A percentile compares a stretch with the other conserved stretches of the same genome.
phyloP scores from a whole-genome alignment of 2,329 filamentous ascomycete species.

The Colletotrichum cuscutae region DNA sequence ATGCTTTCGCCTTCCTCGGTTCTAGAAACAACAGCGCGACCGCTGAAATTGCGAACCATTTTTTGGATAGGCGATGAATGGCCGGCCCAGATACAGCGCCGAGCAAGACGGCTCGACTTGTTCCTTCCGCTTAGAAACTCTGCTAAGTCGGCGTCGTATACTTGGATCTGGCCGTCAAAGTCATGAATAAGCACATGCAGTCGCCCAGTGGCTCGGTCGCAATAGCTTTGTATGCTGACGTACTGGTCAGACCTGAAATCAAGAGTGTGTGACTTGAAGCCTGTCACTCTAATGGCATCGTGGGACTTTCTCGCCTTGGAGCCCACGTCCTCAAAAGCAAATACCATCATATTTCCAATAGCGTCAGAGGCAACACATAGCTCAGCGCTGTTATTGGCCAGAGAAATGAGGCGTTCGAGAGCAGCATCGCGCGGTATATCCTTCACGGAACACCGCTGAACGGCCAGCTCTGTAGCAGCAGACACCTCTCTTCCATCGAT shows the following conservation, averaged over 20 bases:
- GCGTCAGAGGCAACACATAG: slow-evolving; percentile 88
- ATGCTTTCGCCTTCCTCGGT: slow-evolving; percentile 83
- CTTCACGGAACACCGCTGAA: slow-evolving; percentile 58
- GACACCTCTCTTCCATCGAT: slow-evolving; percentile 85
- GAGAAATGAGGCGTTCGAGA: slow-evolving; percentile 84
- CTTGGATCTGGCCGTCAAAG: slow-evolving; percentile 86
- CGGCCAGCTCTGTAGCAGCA: slow-evolving; percentile 78
- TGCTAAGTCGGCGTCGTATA: slow-evolving; percentile 82
- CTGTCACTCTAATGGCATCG: slow-evolving; percentile 86
- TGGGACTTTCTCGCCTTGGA: slow-evolving; percentile 72
- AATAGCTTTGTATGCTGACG: slow-evolving; percentile 79
- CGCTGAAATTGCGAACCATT: slow-evolving; percentile 86
- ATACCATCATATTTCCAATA: slow-evolving; percentile 87
- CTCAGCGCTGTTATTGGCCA: slow-evolving; percentile 87
- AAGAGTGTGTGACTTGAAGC: slow-evolving; percentile 71
- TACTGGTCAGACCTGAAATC: slow-evolving; percentile 57
- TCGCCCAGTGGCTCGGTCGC: slow-evolving; percentile 70
- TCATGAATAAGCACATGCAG: slow-evolving; percentile 83
- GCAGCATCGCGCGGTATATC: slow-evolving; percentile 64
- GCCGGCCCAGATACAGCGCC: slow-evolving; percentile 81
- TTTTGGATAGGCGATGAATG: slow-evolving; percentile 85
- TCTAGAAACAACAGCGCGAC: slow-evolving; percentile 82
- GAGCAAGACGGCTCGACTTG: slow-evolving; percentile 67
- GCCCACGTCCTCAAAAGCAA: slow-evolving; percentile 89
- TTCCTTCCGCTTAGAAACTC: slow-evolving; percentile 80